Evolutionary conservation across 2,329 filamentous ascomycete species (phyloP).

Genomic region (Colletotrichum orbiculare): DNA sequence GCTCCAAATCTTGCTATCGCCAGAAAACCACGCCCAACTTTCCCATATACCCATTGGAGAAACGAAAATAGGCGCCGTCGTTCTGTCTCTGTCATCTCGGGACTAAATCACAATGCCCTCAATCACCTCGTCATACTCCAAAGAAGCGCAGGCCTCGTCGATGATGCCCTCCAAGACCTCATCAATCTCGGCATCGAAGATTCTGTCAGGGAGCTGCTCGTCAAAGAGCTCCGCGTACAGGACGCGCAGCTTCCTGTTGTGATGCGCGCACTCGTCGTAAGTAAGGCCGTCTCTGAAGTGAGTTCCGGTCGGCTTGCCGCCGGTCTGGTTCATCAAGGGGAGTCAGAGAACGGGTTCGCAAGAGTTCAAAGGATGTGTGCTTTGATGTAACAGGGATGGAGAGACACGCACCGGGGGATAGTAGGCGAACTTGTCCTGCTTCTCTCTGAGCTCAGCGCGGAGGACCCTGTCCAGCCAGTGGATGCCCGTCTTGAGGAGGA

Average conservation of each 20-base stretch:
- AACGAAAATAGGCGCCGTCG: too few relatives aligned
- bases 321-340: conserved; percentile 7
- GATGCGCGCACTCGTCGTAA: conserved; percentile 16
- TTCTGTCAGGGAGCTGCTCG: conserved; percentile 22
- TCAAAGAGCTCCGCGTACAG: conserved; percentile 30
- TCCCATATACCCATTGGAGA: too few relatives aligned
- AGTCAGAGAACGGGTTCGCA: background rate
- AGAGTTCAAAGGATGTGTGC: background rate
- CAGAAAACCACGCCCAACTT: too few relatives aligned
- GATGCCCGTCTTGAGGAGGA: conserved; percentile 66
- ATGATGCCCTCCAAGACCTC: conserved; percentile 5
- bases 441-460: conserved; percentile 45
- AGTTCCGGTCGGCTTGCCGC: conserved; percentile 33
- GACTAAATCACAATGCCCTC: background rate
- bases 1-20: too few relatives aligned
- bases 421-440: conserved; percentile 53
- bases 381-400: background rate
- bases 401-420: conserved; percentile 55
- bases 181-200: conserved; percentile 9
- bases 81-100: too few relatives aligned
- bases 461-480: conserved; percentile 67
- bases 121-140: background rate
- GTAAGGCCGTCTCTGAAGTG: background rate
- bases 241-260: conserved; percentile 19
- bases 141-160: conserved; percentile 1